Conservation (phyloP, 1,284 basidiomycete genomes). For the Mrakiaceae sp. region DNA sequence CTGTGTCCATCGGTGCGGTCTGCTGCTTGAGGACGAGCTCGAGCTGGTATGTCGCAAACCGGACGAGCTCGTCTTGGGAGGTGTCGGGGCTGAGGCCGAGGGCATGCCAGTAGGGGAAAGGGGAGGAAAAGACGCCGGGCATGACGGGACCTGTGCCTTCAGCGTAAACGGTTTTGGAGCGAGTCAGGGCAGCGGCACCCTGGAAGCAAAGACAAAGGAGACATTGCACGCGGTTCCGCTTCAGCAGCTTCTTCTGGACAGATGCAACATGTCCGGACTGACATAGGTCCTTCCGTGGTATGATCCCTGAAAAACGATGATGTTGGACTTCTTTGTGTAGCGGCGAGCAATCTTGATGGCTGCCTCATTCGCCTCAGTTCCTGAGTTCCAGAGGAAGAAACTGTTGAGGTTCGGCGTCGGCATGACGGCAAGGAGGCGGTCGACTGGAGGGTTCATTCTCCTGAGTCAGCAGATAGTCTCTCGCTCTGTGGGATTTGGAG, state of each 20-base stretch:
- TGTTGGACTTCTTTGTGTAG: constrained; percentile 68
- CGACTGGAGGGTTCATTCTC: constrained; percentile 18
- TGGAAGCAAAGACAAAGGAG: constrained; percentile 46
- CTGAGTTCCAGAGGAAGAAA: constrained; percentile 82
- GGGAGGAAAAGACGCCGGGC: constrained; percentile 52
- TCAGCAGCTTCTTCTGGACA: too few relatives aligned
- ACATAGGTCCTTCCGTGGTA: constrained; percentile 74
- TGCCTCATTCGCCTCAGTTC: constrained; percentile 31
- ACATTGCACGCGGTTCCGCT: too few relatives aligned
- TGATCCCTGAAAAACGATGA: constrained; percentile 79
- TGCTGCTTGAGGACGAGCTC: constrained; percentile 75
- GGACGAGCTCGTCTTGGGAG: constrained; percentile 52
- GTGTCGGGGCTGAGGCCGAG: constrained; percentile 54
- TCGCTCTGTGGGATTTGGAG: too few relatives aligned
- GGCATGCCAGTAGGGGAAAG: constrained; percentile 93
- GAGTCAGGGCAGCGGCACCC: constrained; percentile 71
- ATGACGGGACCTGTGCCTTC: constrained; percentile 30
- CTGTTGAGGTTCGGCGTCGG: constrained; percentile 41
- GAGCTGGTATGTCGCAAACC: constrained; percentile 65
- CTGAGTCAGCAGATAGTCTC: neutral
- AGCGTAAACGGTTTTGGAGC: constrained; percentile 82
- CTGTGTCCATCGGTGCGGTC: constrained; percentile 66
- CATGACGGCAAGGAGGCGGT: constrained; percentile 29
- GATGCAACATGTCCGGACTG: constrained; percentile 25
- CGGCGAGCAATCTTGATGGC: constrained; percentile 47